Base-by-base conservation (phyloP, 495 filamentous ascomycete genomes). In the Lindgomyces ingoldianus region DNA sequence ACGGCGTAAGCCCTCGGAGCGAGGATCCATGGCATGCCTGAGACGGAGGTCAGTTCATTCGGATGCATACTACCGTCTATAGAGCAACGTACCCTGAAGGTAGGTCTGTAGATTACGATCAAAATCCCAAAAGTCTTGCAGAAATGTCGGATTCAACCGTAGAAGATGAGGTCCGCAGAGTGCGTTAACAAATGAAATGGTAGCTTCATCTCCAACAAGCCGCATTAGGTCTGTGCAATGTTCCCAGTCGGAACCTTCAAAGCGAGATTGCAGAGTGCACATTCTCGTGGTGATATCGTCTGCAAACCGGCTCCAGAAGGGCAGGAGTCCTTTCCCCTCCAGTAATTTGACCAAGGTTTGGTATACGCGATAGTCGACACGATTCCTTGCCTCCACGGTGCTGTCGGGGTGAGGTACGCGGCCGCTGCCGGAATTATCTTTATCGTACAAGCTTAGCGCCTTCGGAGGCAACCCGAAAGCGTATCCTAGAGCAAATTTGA, bases 111-210 rank as follows among this genome's bases (percentile, higher is more conserved):
- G 3, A 12, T 14, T 18, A 29, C 60, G 11, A 67, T 74, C 71
- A 22, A 74, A 74, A n/a, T 60, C 46, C 73, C 71, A 74, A 48
- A 64, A 74, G 53, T 71, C 68, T 29, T 69, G 39, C 1, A 68
- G 30, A 56, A 74, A 76, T 6, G 48, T 10, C n/a, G 73, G 74
- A 48, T 71, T 70, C 16, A 69, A 48, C 12, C 26, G 29, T 12
- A 74, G 57, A 4, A 76, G 64, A 29, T 66, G 46, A n/a, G 73
- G 69, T 8, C 74, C 74, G 44, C 69, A 74, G 18, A 76, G 62
- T 12, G 73, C 67, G 48, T 74, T 56, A 19, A 74, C 8, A 45
- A 70, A 62, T n/a, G 71, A 57, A 30, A 48, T 26, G 1, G 65
- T 74, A 12, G 39, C 58, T 19, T 74, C 68, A 14, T 74, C 69